These are phyloP conservation scores for Penicillium manginii DNA, from an alignment of 495 filamentous ascomycete species.

Conservation along the genomic window DNA sequence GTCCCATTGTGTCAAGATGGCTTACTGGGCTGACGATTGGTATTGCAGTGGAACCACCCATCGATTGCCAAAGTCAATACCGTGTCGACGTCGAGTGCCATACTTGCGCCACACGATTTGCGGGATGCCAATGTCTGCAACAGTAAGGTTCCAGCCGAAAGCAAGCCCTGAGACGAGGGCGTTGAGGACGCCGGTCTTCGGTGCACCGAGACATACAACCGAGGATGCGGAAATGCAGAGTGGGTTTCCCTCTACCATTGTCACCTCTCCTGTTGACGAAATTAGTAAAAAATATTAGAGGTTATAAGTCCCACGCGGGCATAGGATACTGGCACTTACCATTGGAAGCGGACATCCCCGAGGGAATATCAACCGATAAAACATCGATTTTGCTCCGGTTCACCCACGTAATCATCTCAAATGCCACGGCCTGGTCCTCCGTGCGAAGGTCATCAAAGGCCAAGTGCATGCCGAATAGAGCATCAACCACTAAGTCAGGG, in stretches of 20 bases:
- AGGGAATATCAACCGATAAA: constrained; percentile 84
- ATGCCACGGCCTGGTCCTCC: constrained; percentile 80
- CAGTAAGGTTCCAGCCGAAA: constrained; percentile 67
- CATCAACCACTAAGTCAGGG: constrained; percentile 85
- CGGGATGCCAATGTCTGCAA: constrained; percentile 86
- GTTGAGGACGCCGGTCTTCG: constrained; percentile 79
- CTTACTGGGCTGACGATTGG: constrained; percentile 26
- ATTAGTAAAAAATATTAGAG: constrained; percentile 11
- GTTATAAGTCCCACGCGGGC: constrained; percentile 25
- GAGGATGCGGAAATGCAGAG: constrained; percentile 75
- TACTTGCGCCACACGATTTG: constrained; percentile 85
- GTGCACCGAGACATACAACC: constrained; percentile 81
- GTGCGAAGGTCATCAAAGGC: constrained; percentile 81
- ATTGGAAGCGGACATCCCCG: constrained; percentile 77
- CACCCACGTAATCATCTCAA: constrained; percentile 83
- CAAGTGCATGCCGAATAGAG: constrained; percentile 79
- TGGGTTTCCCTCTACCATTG: constrained; percentile 66
- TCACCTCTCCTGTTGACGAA: constrained; percentile 44
- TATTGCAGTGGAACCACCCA: constrained; percentile 70
- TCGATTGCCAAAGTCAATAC: constrained; percentile 80
- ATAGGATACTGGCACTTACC: constrained; percentile 54
- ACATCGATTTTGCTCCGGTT: constrained; percentile 79
- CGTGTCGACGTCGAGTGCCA: constrained; percentile 73
- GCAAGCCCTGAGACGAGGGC: constrained; percentile 64
- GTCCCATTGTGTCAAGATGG: not conserved